Evolutionary conservation across 2,329 filamentous ascomycete species (phyloP), one percentile per base, ranked within the genome.

Genomic region (Neopestalotiopsis rosae): DNA sequence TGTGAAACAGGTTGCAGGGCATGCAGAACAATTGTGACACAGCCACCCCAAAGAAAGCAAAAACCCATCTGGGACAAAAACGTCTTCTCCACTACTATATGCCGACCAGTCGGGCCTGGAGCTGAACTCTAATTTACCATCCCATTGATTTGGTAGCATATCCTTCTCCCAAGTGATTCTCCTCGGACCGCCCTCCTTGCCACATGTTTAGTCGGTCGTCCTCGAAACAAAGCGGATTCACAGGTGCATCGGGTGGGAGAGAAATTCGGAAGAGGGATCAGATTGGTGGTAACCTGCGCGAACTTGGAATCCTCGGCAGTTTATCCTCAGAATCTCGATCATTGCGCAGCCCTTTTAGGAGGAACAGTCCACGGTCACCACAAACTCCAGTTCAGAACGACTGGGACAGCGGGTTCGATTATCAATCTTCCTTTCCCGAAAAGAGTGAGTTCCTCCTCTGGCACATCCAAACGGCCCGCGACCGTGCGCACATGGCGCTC

Each of bases 231-330:
- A 72, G 80, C 75, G 79, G 78, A 74, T 76, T 77, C 72, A 74
- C 76, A 59, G 64, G 64, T 32, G 64, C 45, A 57, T 24, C 65
- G 20, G 38, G 52, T 67, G 56, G 52, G 64, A 81, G 80, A 73
- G 81, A 84, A 65, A 79, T 82, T 72, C 77, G 77, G 69, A 74
- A 75, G 69, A 78, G 77, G 71, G 79, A 81, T 69, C 80, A 80
- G 72, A 71, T 79, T 68, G 78, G 45, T 52, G 45, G 79, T 65
- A 74, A 75, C 65, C 73, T 83, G 64, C 77, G 77, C 70, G 81
- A 84, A 30, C 74, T 82, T 67, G 81, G 79, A 66, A 72, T 78
- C 67, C 84, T 79, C 38, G 84, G 92, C 40, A 84, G 92, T 58
- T 71, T 59, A 49, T 63, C 66, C 14, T 73, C 73, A 59, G 77